These are phyloP conservation scores for Chrysopogon serrulatus DNA, from an alignment of 176 grass and related monocot genomes.

Conservation along the genomic window DNA sequence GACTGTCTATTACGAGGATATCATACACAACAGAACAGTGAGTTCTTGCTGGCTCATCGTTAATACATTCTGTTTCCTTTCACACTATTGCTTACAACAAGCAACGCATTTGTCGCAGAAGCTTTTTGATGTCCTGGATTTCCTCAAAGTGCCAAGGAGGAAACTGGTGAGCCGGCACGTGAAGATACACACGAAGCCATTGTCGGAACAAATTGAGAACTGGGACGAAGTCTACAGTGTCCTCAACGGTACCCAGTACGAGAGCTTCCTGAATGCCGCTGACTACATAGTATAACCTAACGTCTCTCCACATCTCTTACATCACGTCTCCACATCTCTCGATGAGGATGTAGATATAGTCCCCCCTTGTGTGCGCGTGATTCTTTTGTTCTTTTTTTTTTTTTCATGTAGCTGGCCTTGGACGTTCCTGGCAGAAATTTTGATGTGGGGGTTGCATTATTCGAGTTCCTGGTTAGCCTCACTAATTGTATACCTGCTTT, in stretches of 20 bases:
- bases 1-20: slow-evolving; percentile 72
- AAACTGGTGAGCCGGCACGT: slow-evolving; percentile 66
- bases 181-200: slow-evolving; percentile 74
- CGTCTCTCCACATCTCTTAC: not conserved
- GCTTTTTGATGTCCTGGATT: slow-evolving; percentile 68
- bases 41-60: slow-evolving; percentile 17
- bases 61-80: not conserved
- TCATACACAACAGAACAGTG: slow-evolving; percentile 66
- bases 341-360: not conserved
- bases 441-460: not conserved
- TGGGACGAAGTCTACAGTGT: slow-evolving; percentile 68
- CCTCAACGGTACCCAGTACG: slow-evolving; percentile 70
- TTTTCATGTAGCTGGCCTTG: slow-evolving; percentile 6
- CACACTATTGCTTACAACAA: not conserved
- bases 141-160: slow-evolving; percentile 51
- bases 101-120: slow-evolving; percentile 31
- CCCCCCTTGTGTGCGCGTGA: not conserved
- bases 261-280: slow-evolving; percentile 64
- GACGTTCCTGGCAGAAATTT: slow-evolving; percentile 25
- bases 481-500: slow-evolving; percentile 9
- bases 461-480: slow-evolving; percentile 34
- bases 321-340: not conserved
- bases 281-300: slow-evolving; percentile 53
- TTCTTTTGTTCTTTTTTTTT: slow-evolving; percentile 16
- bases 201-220: slow-evolving; percentile 67